Base-by-base conservation (phyloP, 768 basidiomycete genomes). In the Sporobolomyces roseus region DNA sequence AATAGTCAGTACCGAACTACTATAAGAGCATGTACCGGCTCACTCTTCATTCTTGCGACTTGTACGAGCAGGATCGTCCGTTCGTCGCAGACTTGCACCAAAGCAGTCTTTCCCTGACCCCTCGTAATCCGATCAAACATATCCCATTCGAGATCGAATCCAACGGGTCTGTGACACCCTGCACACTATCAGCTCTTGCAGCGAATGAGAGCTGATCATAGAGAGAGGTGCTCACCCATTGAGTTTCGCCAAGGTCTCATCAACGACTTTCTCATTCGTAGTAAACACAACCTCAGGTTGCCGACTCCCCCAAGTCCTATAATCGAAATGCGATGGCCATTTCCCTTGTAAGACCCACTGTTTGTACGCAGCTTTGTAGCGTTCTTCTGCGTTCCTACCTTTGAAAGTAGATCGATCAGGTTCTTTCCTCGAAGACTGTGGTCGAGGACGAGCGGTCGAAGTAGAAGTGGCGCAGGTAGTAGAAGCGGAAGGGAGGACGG, bases 91-190 rank as follows among this genome's bases (percentile, higher is more conserved):
- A 71, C 38, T 53, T 71, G 70, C 4, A 58, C 65, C 36, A 71
- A 48, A 1, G 70, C 70, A 14, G 70, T 66, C 38, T 50, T 60
- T 36, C 62, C 62, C 32, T 55, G 62, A 13, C 29, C 38, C 5
- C 8, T 14, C 23, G 55, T 56, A 6, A 14, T 13, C 21, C 1
- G 14, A n/a, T 27, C 35, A 25, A n/a, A 66, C 9, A 52, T 43
- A 35, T 66, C 35, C 70, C 70, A 71, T n/a, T 71, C 70, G n/a
- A 71, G 62, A 29, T 69, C 61, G 51, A 66, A 71, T 1, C 64
- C 70, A 19, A 54, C n/a, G 13, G 70, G 70, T 16, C 65, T 66
- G 61, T 13, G 3, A 21, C 27, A n/a, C 35, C 8, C 17, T 52
- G 4, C 17, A 23, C 29, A 33, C 4, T 23, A 35, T 50, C 49